A percentile compares a stretch with the other conserved stretches of the same genome.
Conservation (phyloP, 257 asterid genomes). For the Verbascum thapsus region DNA sequence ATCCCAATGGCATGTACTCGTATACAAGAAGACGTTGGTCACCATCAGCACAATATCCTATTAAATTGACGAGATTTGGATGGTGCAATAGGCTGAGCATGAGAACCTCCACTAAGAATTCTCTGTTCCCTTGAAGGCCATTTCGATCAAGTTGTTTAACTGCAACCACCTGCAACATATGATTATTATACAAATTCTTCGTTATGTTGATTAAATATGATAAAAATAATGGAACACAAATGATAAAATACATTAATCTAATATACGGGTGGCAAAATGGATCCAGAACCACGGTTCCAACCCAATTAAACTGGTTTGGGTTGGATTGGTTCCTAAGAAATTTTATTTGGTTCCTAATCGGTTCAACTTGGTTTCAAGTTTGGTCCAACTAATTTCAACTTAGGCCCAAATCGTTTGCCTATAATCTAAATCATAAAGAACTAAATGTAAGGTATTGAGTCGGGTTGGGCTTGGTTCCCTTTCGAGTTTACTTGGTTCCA, state of each 20-base stretch:
- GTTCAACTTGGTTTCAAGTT: no score
- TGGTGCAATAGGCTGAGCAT: constrained; percentile 98
- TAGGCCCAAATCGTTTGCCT: no score
- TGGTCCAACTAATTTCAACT: no score
- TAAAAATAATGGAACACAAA: not conserved
- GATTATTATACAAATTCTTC: constrained; percentile 7
- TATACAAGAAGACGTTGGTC: constrained; percentile 97
- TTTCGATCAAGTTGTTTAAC: constrained; percentile 94
- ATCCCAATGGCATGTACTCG: constrained; percentile 95
- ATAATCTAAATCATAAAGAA: no score
- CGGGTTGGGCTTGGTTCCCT: no score
- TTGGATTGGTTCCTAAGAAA: no score
- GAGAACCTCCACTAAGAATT: constrained; percentile 96
- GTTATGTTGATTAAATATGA: not conserved
- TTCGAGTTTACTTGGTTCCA: no score
- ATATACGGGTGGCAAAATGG: no score
- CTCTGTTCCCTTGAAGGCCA: constrained; percentile 95
- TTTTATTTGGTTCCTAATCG: no score
- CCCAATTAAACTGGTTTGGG: no score
- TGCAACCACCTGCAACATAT: constrained; percentile 74
- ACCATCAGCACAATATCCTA: constrained; percentile 98
- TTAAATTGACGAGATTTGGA: constrained; percentile 91
- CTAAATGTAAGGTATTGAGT: no score
- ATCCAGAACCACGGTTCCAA: no score
- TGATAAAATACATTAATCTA: not conserved